Percentiles rank a stretch among this genome's conserved stretches.
phyloP scores from a whole-genome alignment of 179 eudicot genomes.

The Drosera spatulata region DNA sequence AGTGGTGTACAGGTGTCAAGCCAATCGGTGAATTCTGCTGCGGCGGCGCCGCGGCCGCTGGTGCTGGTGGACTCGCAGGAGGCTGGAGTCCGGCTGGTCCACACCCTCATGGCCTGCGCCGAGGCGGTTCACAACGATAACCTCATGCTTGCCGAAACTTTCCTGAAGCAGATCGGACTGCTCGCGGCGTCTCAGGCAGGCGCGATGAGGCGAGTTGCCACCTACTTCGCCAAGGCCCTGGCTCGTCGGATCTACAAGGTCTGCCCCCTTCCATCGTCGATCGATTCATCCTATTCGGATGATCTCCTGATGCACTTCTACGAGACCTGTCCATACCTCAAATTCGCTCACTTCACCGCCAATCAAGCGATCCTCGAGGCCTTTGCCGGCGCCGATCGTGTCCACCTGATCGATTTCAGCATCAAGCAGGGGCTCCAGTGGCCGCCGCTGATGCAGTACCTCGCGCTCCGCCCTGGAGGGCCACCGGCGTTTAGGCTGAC shows the following conservation, averaged over 20 bases:
- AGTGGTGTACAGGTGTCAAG: conserved; percentile 1
- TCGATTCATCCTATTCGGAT: conserved; percentile 39
- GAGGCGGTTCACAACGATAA: conserved; percentile 60
- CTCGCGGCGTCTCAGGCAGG: conserved; percentile 66
- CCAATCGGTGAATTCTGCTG: conserved; percentile 2
- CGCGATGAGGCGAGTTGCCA: conserved; percentile 74
- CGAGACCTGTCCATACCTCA: conserved; percentile 68
- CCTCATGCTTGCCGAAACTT: conserved; percentile 40
- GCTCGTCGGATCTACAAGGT: conserved; percentile 66
- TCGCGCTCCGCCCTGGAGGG: conserved; percentile 66
- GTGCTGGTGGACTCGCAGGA: conserved; percentile 76
- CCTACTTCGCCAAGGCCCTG: conserved; percentile 73
- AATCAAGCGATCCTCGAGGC: conserved; percentile 89
- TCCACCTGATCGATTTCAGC: conserved; percentile 85
- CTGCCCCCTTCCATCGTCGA: conserved; percentile 29
- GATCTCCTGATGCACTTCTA: conserved; percentile 10
- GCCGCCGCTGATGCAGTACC: conserved; percentile 85
- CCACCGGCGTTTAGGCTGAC: conserved; percentile 73
- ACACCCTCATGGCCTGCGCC: conserved; percentile 74
- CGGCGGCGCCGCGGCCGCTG: conserved; percentile 24
- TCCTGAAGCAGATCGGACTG: conserved; percentile 54
- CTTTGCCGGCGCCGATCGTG: conserved; percentile 38
- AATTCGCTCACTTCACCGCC: conserved; percentile 85
- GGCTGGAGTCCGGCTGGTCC: conserved; percentile 65
- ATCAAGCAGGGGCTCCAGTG: conserved; percentile 94